A percentile compares a stretch with the other conserved stretches of the same genome.
phyloP scores from a whole-genome alignment of 768 basidiomycete species.

The Atractiella rhizophila region DNA sequence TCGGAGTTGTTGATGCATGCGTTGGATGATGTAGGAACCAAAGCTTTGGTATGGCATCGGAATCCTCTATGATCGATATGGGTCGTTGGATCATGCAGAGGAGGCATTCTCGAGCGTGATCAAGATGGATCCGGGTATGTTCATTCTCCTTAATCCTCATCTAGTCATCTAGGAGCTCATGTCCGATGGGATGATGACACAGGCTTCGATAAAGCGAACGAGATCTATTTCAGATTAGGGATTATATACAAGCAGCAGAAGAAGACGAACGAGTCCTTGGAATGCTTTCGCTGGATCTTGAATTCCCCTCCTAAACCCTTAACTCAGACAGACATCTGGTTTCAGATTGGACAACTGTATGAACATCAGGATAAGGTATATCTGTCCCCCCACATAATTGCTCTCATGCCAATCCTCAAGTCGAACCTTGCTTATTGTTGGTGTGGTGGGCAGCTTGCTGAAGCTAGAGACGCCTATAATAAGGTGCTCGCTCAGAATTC shows the following conservation, averaged over 20 bases:
- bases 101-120: slow-evolving; percentile 93
- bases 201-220: slow-evolving; percentile 97
- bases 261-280: slow-evolving; percentile 51
- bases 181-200: slow-evolving; percentile 16
- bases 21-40: slow-evolving; percentile 41
- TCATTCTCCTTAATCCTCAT: not conserved
- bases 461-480: slow-evolving; percentile 85
- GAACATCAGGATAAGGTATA: slow-evolving; percentile 93
- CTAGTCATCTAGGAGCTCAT: not conserved
- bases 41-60: slow-evolving; percentile 99
- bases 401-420: not conserved
- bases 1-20: not conserved
- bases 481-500: slow-evolving; percentile 82
- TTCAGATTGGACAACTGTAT: slow-evolving; percentile 96
- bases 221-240: slow-evolving; percentile 88
- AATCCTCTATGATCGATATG: slow-evolving; percentile 94
- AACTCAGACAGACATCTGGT: slow-evolving; percentile 95
- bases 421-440: not conserved
- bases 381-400: slow-evolving; percentile 17
- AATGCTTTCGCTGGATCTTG: slow-evolving; percentile 87
- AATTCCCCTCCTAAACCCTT: slow-evolving; percentile 85
- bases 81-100: slow-evolving; percentile 92
- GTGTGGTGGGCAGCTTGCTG: slow-evolving; percentile 36
- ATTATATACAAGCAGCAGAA: slow-evolving; percentile 99
- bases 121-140: slow-evolving; percentile 79